Conservation (phyloP, 2,329 filamentous ascomycete genomes). For the Nemania serpens region DNA sequence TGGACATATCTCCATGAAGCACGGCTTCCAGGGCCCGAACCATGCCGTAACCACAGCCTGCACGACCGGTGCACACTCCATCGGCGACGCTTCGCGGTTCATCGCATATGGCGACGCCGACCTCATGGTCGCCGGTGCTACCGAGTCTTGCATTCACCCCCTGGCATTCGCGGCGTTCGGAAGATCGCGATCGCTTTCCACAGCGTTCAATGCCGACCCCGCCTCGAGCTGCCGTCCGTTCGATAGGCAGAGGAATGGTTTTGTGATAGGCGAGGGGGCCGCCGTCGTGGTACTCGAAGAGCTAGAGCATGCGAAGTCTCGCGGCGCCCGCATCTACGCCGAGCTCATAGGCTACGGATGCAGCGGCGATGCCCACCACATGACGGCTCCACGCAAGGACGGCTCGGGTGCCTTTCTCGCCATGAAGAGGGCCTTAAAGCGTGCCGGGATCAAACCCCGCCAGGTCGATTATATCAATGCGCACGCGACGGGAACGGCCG, state of each 20-base stretch:
- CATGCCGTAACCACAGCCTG: slow-evolving; percentile 93
- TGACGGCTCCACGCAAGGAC: slow-evolving; percentile 85
- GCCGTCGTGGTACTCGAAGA: slow-evolving; percentile 89
- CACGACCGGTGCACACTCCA: slow-evolving; percentile 92
- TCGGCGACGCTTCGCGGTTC: slow-evolving; percentile 92
- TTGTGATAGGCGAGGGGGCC: slow-evolving; percentile 92
- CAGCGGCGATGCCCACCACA: slow-evolving; percentile 89
- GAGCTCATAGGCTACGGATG: slow-evolving; percentile 88
- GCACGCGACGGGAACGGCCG: slow-evolving; percentile 84
- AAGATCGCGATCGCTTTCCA: slow-evolving; percentile 82
- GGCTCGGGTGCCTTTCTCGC: slow-evolving; percentile 80
- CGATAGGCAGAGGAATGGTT: slow-evolving; percentile 77
- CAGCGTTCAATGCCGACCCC: slow-evolving; percentile 76
- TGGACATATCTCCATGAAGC: slow-evolving; percentile 91
- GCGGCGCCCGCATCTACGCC: slow-evolving; percentile 83
- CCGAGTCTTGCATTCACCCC: slow-evolving; percentile 95
- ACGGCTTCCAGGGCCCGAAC: slow-evolving; percentile 88
- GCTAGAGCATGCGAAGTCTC: slow-evolving; percentile 79
- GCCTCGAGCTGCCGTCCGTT: slow-evolving; percentile 81
- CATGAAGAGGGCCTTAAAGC: slow-evolving; percentile 81
- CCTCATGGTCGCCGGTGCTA: slow-evolving; percentile 94
- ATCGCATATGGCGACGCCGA: slow-evolving; percentile 90
- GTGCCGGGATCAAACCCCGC: slow-evolving; percentile 69
- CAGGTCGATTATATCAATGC: slow-evolving; percentile 92
- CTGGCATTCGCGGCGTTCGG: slow-evolving; percentile 91